Base-by-base conservation (phyloP, 2,329 filamentous ascomycete species). In the Pseudogymnoascus sp. region DNA sequence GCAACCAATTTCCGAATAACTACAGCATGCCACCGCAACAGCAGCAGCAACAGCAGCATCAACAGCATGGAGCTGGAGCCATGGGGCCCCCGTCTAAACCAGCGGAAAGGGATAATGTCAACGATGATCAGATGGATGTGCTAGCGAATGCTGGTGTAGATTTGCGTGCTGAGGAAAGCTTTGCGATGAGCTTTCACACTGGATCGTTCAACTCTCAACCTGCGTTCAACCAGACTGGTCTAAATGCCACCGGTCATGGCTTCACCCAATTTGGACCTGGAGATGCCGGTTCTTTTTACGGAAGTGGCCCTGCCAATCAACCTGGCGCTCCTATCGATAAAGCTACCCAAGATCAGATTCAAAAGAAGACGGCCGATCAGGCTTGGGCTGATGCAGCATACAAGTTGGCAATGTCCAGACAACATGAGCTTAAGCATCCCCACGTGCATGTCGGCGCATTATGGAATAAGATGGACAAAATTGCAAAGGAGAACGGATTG, bases 141-240 rank as follows among this genome's bases (percentile, higher is more conserved):
- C 77, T 96, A 62, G 88, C 88, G 16, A 90, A 89, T 16, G 93
- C 91, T 14, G 92, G 91, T 60, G 91, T 97, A 66, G 90, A 96
- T 77, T 77, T 96, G 56, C 87, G 88, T 64, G 91, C 91, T 67
- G 93, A 96, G 74, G 91, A 96, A 71, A 90, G 92, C 69, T 90
- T 86, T 68, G 81, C 95, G 74, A 87, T 90, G 49, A 86, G 85
- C 64, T 79, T 86, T 63, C 88, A 86, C 71, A 82, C 84, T 49
- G 75, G 79, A 62, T 80, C 80, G 7, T 80, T 79, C 65, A 77
- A 79, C 63, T 71, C 77, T 21, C 78, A 76, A 62, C 72, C 72
- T 3, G 76, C 75, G 1, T 77, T 77, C 60, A 66, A 69, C 21
- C 75, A 76, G 16, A 69, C 75, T 5, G 77, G 76, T 31, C 75